These are phyloP conservation scores for Pichia insulana DNA, from an alignment of 805 yeast genomes.

Conservation along the genomic window DNA sequence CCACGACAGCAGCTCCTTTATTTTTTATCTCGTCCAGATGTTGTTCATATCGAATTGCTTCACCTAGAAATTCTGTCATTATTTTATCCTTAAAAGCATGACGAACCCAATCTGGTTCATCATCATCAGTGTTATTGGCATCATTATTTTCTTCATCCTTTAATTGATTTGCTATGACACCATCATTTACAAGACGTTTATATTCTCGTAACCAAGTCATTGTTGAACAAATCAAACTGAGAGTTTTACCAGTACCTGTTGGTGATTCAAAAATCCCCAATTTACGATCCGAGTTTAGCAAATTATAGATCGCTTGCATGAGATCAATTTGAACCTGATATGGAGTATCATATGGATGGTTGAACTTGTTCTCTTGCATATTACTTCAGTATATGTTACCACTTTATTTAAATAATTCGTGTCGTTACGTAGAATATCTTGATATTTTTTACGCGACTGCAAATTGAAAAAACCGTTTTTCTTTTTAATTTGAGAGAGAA, in stretches of 20 bases:
- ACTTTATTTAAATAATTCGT: too few relatives aligned
- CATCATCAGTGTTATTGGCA: constrained; percentile 30
- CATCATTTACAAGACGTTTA: constrained; percentile 8
- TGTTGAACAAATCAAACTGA: constrained; percentile 77
- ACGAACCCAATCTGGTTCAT: constrained; percentile 35
- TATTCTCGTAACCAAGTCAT: constrained; percentile 60
- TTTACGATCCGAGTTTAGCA: constrained; percentile 45
- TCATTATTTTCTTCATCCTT: too few relatives aligned
- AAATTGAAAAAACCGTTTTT: too few relatives aligned
- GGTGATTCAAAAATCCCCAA: constrained; percentile 87
- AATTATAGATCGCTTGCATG: constrained; percentile 66
- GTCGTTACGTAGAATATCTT: too few relatives aligned
- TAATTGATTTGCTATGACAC: constrained; percentile 8
- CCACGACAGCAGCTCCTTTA: constrained; percentile 20
- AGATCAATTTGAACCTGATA: constrained; percentile 69
- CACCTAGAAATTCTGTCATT: constrained; percentile 20
- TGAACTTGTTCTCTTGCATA: constrained; percentile 26
- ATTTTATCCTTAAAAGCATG: constrained; percentile 28
- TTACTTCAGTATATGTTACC: neutral
- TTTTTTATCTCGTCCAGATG: constrained; percentile 30
- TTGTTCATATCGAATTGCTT: constrained; percentile 33
- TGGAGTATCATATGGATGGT: constrained; percentile 71
- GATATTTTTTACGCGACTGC: too few relatives aligned
- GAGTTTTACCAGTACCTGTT: constrained; percentile 90
- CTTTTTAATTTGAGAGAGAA: too few relatives aligned